Base-by-base conservation (phyloP, 2,329 filamentous ascomycete species). In the Delphinella strobiligena region DNA sequence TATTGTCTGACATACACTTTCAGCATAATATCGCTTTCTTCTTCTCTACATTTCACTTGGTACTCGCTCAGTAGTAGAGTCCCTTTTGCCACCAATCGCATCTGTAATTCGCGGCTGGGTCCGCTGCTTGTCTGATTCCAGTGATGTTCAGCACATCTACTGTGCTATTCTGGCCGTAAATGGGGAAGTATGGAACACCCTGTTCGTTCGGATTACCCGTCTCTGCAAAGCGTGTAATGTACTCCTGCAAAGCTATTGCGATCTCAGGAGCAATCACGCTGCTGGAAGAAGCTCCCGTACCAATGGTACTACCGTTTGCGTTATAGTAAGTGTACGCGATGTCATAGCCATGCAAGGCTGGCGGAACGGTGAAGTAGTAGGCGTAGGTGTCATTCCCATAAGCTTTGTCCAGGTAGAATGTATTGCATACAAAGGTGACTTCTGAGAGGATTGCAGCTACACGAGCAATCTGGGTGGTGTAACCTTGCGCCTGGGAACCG, bases 1-100 rank as follows among this genome's bases (percentile, higher is more conserved):
- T n/a, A n/a, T n/a, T n/a, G n/a, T n/a, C n/a, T n/a, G n/a, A n/a
- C n/a, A n/a, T n/a, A n/a, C n/a, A n/a, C n/a, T n/a, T n/a, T n/a
- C n/a, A n/a, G n/a, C n/a, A n/a, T n/a, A n/a, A 27, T 27, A 27
- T 27, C 22, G 7, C 7, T 7, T 27, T 12, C 22, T 12, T 27
- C 22, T 27, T 27, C 12, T 7, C 19, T 5, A 38, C 12, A 14
- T 16, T 11, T 31, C 17, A 34, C 31, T 31, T 11, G 24, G 3
- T 19, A 14, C n/a, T 22, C 2, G 12, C 22, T 38, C 31, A 49
- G 14, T 38, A 49, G 44, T 61, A 68, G 41, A 67, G 47, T 19
- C 55, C 65, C 51, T 67, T 62, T 56, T 74, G 68, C 71, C 71
- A 75, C 59, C 62, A 74, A 39, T 56, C 54, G 53, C 72, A 75